A percentile compares a stretch with the other conserved stretches of the same genome.
Conservation (phyloP, 2,329 filamentous ascomycete species). For the Penicillium sp. region DNA sequence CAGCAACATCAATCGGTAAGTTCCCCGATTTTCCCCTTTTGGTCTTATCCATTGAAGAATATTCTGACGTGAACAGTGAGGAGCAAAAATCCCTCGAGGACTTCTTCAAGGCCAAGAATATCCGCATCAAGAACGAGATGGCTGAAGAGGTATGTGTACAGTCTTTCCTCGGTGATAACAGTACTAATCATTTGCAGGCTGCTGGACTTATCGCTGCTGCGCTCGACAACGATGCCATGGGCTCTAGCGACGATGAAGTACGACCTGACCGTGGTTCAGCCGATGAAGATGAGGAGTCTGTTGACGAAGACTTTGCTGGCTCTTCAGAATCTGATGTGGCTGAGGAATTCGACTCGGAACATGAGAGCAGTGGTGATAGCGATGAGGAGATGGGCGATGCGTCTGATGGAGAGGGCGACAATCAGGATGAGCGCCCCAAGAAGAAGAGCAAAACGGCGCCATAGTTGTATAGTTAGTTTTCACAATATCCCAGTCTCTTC, state of each 20-base stretch:
- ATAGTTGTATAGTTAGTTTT: conserved; percentile 27
- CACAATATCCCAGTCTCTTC: conserved; percentile 5
- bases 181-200: conserved; percentile 43
- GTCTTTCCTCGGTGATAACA: not conserved
- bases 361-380: conserved; percentile 76
- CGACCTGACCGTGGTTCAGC: conserved; percentile 81
- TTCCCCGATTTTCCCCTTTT: not conserved
- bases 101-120: conserved; percentile 93
- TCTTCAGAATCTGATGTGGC: conserved; percentile 93
- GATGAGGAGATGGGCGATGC: conserved; percentile 60
- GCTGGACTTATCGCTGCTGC: conserved; percentile 71
- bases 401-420: conserved; percentile 32
- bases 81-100: conserved; percentile 94
- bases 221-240: conserved; percentile 76
- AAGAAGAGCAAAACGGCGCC: conserved; percentile 59
- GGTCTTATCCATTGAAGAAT: no score
- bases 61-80: conserved; percentile 55
- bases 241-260: conserved; percentile 76
- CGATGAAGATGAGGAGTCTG: conserved; percentile 92
- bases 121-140: conserved; percentile 98
- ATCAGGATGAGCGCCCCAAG: conserved; percentile 57
- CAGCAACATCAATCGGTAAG: conserved; percentile 91
- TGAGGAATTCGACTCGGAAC: conserved; percentile 89
- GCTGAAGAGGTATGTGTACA: conserved; percentile 75
- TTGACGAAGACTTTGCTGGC: conserved; percentile 92